Evolutionary conservation across 805 yeast genomes (phyloP).

Genomic region (Kluyveromyces dobzhanskii): DNA sequence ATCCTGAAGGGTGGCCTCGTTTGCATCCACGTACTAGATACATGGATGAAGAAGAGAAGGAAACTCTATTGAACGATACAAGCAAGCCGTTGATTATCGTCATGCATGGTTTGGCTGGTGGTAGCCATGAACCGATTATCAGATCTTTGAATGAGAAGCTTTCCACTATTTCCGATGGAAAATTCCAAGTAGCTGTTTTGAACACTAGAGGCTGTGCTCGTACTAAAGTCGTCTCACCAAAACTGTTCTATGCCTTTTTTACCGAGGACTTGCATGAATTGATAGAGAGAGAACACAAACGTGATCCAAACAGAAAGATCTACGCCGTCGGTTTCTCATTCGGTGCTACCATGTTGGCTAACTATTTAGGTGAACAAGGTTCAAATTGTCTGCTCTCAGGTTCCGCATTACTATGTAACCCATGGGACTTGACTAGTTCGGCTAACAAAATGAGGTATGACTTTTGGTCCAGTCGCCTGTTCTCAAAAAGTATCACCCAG

Average conservation of each 20-base stretch:
- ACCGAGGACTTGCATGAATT: constrained; percentile 62
- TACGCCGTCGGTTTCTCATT: constrained; percentile 63
- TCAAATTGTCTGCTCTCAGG: constrained; percentile 45
- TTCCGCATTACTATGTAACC: constrained; percentile 54
- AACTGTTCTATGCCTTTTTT: constrained; percentile 57
- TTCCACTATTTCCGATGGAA: constrained; percentile 29
- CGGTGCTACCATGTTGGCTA: constrained; percentile 60
- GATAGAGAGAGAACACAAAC: constrained; percentile 39
- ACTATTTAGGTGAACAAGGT: constrained; percentile 63
- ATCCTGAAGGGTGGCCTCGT: constrained; percentile 46
- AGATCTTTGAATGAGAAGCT: constrained; percentile 44
- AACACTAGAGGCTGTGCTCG: constrained; percentile 74
- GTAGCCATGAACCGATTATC: constrained; percentile 68
- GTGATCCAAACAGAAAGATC: constrained; percentile 56
- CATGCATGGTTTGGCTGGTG: constrained; percentile 71
- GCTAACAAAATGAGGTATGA: constrained; percentile 35
- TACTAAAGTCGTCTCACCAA: constrained; percentile 61
- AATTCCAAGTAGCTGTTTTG: constrained; percentile 52
- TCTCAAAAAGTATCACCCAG: constrained; percentile 34
- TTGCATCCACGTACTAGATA: constrained; percentile 65
- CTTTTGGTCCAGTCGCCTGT: constrained; percentile 33
- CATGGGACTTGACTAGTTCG: constrained; percentile 64
- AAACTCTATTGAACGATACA: constrained; percentile 25
- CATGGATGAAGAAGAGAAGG: constrained; percentile 39
- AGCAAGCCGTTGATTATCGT: constrained; percentile 51